Base-by-base conservation (phyloP, 306 rosid species). In the Ochetophila trinervis region DNA sequence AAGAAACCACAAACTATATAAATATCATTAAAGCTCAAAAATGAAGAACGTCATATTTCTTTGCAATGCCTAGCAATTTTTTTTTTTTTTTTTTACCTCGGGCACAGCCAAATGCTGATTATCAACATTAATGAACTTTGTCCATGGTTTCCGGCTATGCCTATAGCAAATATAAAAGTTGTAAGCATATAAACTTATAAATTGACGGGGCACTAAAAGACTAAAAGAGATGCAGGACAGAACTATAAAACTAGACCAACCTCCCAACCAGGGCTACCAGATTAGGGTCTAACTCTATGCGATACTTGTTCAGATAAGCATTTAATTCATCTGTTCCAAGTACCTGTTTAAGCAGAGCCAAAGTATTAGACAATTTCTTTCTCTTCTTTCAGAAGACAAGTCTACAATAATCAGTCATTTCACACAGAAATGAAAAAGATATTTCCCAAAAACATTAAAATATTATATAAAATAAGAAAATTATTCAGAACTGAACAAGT, bases 91-190 rank as follows among this genome's bases (percentile, higher is more conserved):
- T 14, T 27, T 34, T 83, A 93, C 97, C 96, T 91, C 97, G 34
- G 96, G 89, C 65, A 83, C 91, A 17, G 91, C 80, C 83, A 91
- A 81, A 78, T 84, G 91, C 69, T 88, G 96, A 84, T 91, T 91
- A 15, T 91, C 97, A 52, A 74, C 77, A 73, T 78, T 91, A 37
- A 88, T 79, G 73, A 91, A 91, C 88, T 78, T 88, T 21, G 83
- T 70, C 97, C 97, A 91, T 11, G 97, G 96, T 76, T 88, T 88
- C 71, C 91, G 79, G 84, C 84, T 74, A 70, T 91, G 97, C 89
- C 97, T 91, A 67, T 70, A 66, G 50, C 54, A 77, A 34, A 40
- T 50, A 18, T 50, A 20, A 24, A 48, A 40, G 34, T 44, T 34
- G 4, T 13, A 20, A 8, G 34, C 54, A 50, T 1, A 50, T 12